Percentiles rank a stretch among this genome's conserved stretches.
phyloP scores from a whole-genome alignment of 208 protist species.

The Leishmania turanica region DNA sequence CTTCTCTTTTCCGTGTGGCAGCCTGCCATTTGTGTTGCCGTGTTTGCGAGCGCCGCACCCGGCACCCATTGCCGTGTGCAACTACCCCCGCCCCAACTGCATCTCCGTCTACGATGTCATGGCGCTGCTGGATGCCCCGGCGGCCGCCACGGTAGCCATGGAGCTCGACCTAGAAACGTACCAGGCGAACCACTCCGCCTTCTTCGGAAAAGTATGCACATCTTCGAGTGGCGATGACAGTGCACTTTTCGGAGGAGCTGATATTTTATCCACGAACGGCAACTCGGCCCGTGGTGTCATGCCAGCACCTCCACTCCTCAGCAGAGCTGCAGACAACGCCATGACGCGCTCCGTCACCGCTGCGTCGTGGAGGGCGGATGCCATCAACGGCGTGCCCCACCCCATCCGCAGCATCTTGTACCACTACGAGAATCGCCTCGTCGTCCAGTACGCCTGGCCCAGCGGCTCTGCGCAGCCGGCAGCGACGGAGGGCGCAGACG shows the following conservation, averaged over 20 bases:
- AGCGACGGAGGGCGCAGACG: neutral
- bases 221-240: neutral
- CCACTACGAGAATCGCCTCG: slow-evolving; percentile 16
- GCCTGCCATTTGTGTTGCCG: slow-evolving; percentile 61
- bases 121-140: slow-evolving; percentile 20
- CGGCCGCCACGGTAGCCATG: slow-evolving; percentile 12
- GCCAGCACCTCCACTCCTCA: neutral
- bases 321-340: too few species aligned
- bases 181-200: slow-evolving; percentile 12
- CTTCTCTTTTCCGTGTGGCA: slow-evolving; percentile 49
- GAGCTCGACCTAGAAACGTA: slow-evolving; percentile 17
- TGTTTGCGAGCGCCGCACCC: slow-evolving; percentile 47
- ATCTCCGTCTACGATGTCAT: slow-evolving; percentile 62
- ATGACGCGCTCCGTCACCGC: slow-evolving; percentile 1
- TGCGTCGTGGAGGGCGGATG: slow-evolving; percentile 9
- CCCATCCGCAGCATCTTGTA: slow-evolving; percentile 25
- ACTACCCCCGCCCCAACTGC: slow-evolving; percentile 53
- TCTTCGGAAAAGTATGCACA: slow-evolving; percentile 21
- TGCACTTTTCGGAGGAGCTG: neutral
- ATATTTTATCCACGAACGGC: neutral
- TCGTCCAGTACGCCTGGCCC: slow-evolving; percentile 33
- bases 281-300: neutral
- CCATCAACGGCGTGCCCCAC: slow-evolving; percentile 4
- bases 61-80: slow-evolving; percentile 69
- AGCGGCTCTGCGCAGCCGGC: slow-evolving; percentile 10